phyloP scores from a whole-genome alignment of 805 yeast genomes.

The Cyberlindnera japonica region DNA sequence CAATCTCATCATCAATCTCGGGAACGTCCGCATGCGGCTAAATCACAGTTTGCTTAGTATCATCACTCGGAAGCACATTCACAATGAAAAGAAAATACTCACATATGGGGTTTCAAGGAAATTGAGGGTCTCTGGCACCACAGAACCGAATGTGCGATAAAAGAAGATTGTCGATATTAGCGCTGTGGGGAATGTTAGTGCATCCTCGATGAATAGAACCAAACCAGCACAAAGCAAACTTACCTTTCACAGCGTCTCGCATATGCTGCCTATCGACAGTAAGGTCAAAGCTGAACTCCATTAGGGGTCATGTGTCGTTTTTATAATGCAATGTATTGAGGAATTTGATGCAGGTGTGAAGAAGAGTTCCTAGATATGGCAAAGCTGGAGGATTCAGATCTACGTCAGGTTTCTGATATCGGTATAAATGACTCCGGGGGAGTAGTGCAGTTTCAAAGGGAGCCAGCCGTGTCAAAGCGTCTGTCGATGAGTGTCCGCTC shows the following conservation, averaged over 20 bases:
- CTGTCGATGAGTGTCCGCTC: too few species aligned
- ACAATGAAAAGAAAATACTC: conserved; percentile 1
- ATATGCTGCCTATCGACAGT: conserved; percentile 51
- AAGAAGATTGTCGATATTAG: conserved; percentile 66
- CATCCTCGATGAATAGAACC: not conserved
- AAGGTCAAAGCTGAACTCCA: conserved; percentile 45
- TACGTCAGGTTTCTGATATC: too few species aligned
- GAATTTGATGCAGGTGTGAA: not conserved
- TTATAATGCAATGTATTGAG: not conserved
- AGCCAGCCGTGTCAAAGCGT: too few species aligned
- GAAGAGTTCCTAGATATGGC: too few species aligned
- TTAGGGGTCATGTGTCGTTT: not conserved
- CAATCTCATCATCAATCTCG: conserved; percentile 43
- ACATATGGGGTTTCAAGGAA: conserved; percentile 55
- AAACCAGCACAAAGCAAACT: conserved; percentile 24
- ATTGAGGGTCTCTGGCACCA: conserved; percentile 52
- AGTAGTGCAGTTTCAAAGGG: too few species aligned
- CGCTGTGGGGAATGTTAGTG: conserved; percentile 33
- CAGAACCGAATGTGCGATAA: conserved; percentile 62
- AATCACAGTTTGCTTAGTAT: not conserved
- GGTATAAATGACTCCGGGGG: too few species aligned
- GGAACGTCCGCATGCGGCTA: conserved; percentile 32
- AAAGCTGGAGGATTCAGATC: too few species aligned
- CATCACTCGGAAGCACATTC: not conserved
- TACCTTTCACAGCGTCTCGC: conserved; percentile 52